phyloP scores from a whole-genome alignment of 176 grass and related monocot genomes.

The Alopecurus myosuroides region DNA sequence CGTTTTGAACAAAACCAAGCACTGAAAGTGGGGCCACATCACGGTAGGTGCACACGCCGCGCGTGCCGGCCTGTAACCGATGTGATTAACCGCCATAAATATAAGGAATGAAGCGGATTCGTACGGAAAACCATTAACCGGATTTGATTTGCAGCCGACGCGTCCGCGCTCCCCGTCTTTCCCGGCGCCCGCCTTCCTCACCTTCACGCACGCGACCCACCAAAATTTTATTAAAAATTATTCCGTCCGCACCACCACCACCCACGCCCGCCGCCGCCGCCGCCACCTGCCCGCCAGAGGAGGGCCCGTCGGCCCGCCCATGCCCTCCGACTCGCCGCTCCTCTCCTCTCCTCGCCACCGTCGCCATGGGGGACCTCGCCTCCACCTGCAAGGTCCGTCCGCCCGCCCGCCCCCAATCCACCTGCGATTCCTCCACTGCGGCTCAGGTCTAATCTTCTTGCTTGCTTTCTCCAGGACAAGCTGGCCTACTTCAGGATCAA shows the following conservation, averaged over 20 bases:
- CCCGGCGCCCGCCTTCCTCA: not conserved
- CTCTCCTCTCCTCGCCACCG: not conserved
- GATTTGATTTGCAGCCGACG: not conserved
- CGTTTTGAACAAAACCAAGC: too few relatives aligned
- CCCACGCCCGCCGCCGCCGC: not conserved
- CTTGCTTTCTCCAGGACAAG: conserved; percentile 34
- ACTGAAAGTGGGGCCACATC: too few relatives aligned
- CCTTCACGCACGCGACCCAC: not conserved
- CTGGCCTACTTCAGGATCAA: conserved; percentile 67
- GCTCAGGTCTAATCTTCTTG: not conserved
- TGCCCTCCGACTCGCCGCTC: not conserved
- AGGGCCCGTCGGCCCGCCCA: not conserved
- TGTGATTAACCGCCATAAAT: not conserved
- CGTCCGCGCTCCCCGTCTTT: not conserved
- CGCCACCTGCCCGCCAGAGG: too few relatives aligned
- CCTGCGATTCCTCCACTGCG: not conserved
- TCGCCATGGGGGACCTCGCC: not conserved
- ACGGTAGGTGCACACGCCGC: not conserved
- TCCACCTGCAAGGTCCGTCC: conserved; percentile 1
- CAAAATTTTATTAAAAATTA: not conserved
- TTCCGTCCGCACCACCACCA: not conserved
- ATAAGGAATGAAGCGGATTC: not conserved
- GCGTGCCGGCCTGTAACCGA: not conserved
- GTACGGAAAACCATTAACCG: not conserved
- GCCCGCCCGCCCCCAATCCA: not conserved